Percentiles rank a stretch among this genome's conserved stretches.
These are phyloP conservation scores for Apostasia ramifera DNA, from an alignment of 106 monocot genomes.

Conservation along the genomic window DNA sequence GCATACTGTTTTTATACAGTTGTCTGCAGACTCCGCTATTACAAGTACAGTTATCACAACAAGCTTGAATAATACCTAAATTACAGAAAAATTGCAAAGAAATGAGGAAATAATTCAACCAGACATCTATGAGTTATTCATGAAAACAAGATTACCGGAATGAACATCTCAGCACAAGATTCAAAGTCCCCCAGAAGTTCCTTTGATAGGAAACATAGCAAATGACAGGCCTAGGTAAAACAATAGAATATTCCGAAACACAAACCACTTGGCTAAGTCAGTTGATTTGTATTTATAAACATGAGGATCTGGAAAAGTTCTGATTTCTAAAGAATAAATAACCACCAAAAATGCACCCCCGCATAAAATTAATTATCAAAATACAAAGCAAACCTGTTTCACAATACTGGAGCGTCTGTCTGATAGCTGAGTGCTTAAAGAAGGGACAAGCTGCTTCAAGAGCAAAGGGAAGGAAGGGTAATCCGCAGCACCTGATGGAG, in stretches of 20 bases:
- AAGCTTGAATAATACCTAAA: slow-evolving; percentile 95
- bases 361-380: background rate
- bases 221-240: slow-evolving; percentile 78
- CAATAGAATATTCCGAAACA: slow-evolving; percentile 3
- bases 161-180: slow-evolving; percentile 92
- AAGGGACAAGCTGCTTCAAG: slow-evolving; percentile 75
- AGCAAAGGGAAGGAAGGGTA: slow-evolving; percentile 79
- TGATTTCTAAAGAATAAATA: background rate
- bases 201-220: slow-evolving; percentile 85
- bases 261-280: background rate
- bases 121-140: background rate
- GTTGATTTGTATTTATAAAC: too few relatives aligned
- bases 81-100: slow-evolving; percentile 5
- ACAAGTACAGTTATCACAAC: slow-evolving; percentile 99
- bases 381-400: slow-evolving; percentile 65
- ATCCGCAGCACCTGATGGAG: slow-evolving; percentile 61
- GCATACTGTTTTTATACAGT: slow-evolving; percentile 96
- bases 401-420: slow-evolving; percentile 98
- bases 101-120: background rate
- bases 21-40: slow-evolving; percentile 97
- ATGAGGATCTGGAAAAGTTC: background rate
- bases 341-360: background rate
- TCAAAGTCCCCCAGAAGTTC: slow-evolving; percentile 96
- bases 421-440: slow-evolving; percentile 67
- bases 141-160: slow-evolving; percentile 60